Percentiles rank a stretch among this genome's conserved stretches.
Evolutionary conservation across 257 asterid genomes (phyloP).

Genomic region (Euphrasia confusa): DNA sequence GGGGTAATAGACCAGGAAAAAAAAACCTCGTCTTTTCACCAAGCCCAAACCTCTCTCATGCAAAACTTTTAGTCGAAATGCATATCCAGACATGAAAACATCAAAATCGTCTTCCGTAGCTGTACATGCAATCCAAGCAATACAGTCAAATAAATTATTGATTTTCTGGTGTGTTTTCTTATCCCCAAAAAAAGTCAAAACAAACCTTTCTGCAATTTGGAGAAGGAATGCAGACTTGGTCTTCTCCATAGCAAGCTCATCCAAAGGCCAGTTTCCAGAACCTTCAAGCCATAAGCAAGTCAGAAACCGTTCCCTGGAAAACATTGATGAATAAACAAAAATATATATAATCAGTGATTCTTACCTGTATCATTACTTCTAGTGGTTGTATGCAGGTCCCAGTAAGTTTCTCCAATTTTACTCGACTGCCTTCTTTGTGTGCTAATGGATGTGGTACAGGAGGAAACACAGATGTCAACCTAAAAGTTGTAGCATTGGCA

Average conservation of each 20-base stretch:
- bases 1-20: conserved; percentile 14
- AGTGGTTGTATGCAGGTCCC: conserved; percentile 71
- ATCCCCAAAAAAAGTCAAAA: conserved; percentile 20
- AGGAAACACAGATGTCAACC: conserved; percentile 85
- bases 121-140: conserved; percentile 43
- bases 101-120: conserved; percentile 90
- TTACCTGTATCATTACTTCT: conserved; percentile 93
- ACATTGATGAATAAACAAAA: conserved; percentile 17
- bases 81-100: conserved; percentile 83
- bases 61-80: conserved; percentile 86
- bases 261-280: conserved; percentile 98
- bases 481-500: conserved; percentile 59
- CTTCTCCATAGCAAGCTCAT: conserved; percentile 89
- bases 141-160: conserved; percentile 28
- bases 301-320: conserved; percentile 18
- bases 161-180: conserved; percentile 10
- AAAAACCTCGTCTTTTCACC: conserved; percentile 58
- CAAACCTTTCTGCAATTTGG: conserved; percentile 87
- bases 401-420: conserved; percentile 50
- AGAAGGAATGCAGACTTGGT: conserved; percentile 94
- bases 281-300: conserved; percentile 70
- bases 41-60: conserved; percentile 85
- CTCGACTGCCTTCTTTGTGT: conserved; percentile 37
- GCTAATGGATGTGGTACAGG: conserved; percentile 93
- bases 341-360: conserved; percentile 22